These are phyloP conservation scores for Kluyveromyces sp. DNA, from an alignment of 1,139 yeast genomes.

Conservation along the genomic window DNA sequence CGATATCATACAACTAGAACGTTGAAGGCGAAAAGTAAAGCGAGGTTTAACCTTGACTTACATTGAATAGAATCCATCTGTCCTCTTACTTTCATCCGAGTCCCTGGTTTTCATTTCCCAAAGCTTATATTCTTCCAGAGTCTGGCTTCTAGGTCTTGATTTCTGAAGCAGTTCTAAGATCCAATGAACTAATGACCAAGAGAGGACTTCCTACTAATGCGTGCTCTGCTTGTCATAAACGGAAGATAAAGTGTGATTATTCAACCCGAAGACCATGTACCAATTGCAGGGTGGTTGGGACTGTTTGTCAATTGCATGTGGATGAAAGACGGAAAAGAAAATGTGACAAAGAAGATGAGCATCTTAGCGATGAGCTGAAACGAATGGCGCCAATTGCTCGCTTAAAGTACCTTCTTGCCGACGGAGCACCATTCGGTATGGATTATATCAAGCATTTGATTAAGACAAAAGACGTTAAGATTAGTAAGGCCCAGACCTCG, in stretches of 20 bases:
- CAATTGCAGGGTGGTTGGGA: not conserved
- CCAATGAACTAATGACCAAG: not conserved
- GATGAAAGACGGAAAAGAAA: constrained; percentile 2
- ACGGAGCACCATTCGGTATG: not conserved
- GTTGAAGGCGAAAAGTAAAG: not conserved
- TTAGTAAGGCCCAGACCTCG: not conserved
- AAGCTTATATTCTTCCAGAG: too few species aligned
- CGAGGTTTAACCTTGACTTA: too few species aligned
- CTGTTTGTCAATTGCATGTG: not conserved
- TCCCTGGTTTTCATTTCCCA: too few species aligned
- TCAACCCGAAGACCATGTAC: constrained; percentile 1
- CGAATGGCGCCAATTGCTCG: not conserved
- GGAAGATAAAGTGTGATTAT: constrained; percentile 1
- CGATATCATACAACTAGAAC: not conserved
- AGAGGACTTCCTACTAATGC: not conserved
- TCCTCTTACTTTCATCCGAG: too few species aligned
- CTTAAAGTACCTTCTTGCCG: not conserved
- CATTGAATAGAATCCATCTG: too few species aligned
- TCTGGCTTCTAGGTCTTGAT: not conserved
- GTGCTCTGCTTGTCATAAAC: constrained; percentile 2
- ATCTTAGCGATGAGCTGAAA: not conserved
- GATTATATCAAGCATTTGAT: not conserved
- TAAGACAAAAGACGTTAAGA: not conserved
- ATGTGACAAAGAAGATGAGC: not conserved
- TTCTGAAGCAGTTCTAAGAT: not conserved